These are phyloP conservation scores for Aspergillus glaucus DNA, from an alignment of 2,329 filamentous ascomycete species.

Conservation along the genomic window DNA sequence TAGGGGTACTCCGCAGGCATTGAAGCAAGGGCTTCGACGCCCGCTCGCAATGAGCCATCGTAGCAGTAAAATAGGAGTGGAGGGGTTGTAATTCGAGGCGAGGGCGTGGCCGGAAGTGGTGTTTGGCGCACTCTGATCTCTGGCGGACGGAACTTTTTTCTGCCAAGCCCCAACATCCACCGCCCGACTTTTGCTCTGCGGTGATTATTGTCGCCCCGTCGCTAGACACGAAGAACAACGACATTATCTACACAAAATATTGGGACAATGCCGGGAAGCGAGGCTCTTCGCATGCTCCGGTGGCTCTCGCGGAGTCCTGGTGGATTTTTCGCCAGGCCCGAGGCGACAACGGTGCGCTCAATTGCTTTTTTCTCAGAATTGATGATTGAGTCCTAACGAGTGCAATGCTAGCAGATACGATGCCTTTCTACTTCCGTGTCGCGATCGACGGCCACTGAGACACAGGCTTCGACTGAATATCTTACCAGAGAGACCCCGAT, in stretches of 20 bases:
- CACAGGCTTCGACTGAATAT: slow-evolving; percentile 24
- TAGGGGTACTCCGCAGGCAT: slow-evolving; percentile 34
- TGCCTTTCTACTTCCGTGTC: slow-evolving; percentile 31
- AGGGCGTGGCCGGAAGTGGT: slow-evolving; percentile 15
- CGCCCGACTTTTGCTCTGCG: slow-evolving; percentile 28
- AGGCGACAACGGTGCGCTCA: slow-evolving; percentile 30
- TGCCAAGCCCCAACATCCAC: slow-evolving; percentile 4
- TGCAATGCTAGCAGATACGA: slow-evolving; percentile 32
- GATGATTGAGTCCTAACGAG: slow-evolving; percentile 16
- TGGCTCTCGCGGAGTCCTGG: slow-evolving; percentile 33
- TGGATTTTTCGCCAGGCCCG: slow-evolving; percentile 27
- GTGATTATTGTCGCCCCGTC: neutral
- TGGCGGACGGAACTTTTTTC: slow-evolving; percentile 33
- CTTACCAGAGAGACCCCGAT: slow-evolving; percentile 16
- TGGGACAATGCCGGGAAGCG: slow-evolving; percentile 31
- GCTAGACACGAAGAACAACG: neutral
- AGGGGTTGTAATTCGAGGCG: slow-evolving; percentile 12
- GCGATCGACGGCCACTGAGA: slow-evolving; percentile 47
- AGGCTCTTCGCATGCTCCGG: slow-evolving; percentile 29
- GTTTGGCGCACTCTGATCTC: slow-evolving; percentile 6
- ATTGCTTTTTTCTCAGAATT: neutral
- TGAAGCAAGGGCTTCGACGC: slow-evolving; percentile 38
- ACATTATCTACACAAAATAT: slow-evolving; percentile 1
- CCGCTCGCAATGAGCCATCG: slow-evolving; percentile 39
- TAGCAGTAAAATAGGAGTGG: slow-evolving; percentile 9